Percentiles rank a stretch among this genome's conserved stretches.
Conservation (phyloP, 352 stramenopile species). For the Blastocystis sp. region DNA sequence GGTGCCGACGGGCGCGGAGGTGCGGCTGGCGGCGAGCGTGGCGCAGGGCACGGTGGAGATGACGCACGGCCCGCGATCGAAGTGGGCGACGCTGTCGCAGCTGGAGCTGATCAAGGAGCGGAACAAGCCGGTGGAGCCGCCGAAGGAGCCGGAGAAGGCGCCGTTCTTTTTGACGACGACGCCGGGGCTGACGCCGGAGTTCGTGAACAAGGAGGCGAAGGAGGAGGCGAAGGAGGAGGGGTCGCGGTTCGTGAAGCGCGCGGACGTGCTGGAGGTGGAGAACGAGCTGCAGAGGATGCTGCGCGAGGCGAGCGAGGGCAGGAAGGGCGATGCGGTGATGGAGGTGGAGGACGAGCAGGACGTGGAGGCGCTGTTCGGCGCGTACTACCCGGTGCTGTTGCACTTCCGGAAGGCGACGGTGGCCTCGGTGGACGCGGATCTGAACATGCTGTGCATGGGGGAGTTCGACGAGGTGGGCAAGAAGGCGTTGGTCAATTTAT, state of each 20-base stretch:
- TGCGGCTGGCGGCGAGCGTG: constrained; percentile 70
- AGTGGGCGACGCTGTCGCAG: constrained; percentile 82
- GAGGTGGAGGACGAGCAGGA: constrained; percentile 50
- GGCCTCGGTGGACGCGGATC: constrained; percentile 21
- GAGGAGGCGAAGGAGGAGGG: background rate
- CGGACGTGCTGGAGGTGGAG: constrained; percentile 29
- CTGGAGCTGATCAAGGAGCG: constrained; percentile 89
- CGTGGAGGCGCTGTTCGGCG: background rate
- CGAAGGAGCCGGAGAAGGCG: constrained; percentile 86
- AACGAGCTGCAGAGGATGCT: constrained; percentile 21
- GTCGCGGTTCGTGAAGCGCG: constrained; percentile 3
- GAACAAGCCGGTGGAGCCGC: constrained; percentile 89
- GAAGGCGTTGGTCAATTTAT: constrained; percentile 14
- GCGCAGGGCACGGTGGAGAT: constrained; percentile 76
- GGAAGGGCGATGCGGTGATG: background rate
- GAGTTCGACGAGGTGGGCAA: constrained; percentile 30
- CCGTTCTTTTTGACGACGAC: constrained; percentile 86
- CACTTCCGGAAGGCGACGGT: constrained; percentile 35
- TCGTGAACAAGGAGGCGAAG: constrained; percentile 20
- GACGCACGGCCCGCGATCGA: constrained; percentile 79
- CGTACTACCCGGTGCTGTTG: constrained; percentile 28
- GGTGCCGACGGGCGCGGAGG: background rate
- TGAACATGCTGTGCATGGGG: constrained; percentile 64
- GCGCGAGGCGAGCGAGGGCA: background rate
- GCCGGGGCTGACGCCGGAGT: constrained; percentile 14